A percentile compares a stretch with the other conserved stretches of the same genome.
Conservation (phyloP, 2,329 filamentous ascomycete species). For the Balansia obtecta region DNA sequence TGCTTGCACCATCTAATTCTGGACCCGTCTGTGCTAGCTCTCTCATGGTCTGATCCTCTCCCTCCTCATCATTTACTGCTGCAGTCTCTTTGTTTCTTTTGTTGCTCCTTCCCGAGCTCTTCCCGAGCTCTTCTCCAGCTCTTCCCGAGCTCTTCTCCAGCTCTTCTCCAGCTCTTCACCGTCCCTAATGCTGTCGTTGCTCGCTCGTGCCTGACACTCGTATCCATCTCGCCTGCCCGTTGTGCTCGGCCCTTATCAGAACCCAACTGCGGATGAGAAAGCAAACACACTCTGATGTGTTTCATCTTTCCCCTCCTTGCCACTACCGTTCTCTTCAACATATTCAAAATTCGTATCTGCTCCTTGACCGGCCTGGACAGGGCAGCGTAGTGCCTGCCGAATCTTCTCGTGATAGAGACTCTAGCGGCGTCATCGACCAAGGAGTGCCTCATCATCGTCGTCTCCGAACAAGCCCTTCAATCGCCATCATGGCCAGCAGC, state of each 20-base stretch:
- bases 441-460: neutral
- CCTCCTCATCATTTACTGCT: no score
- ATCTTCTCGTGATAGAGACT: neutral
- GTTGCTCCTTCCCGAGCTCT: no score
- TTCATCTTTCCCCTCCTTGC: neutral
- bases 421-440: neutral
- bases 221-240: no score
- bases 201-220: no score
- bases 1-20: no score
- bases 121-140: no score
- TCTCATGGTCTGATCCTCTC: no score
- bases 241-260: neutral
- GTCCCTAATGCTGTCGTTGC: no score
- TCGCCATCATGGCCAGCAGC: slow-evolving; percentile 33
- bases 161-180: no score
- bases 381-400: neutral
- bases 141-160: no score
- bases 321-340: neutral
- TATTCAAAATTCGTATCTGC: neutral
- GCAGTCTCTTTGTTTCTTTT: no score
- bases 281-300: neutral
- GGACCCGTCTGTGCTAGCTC: no score
- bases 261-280: neutral
- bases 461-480: neutral
- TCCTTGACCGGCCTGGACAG: neutral